Evolutionary conservation across 176 grass and related monocot genomes (phyloP), one percentile per base, ranked within the genome.

Genomic region (Aegilops bicornis): DNA sequence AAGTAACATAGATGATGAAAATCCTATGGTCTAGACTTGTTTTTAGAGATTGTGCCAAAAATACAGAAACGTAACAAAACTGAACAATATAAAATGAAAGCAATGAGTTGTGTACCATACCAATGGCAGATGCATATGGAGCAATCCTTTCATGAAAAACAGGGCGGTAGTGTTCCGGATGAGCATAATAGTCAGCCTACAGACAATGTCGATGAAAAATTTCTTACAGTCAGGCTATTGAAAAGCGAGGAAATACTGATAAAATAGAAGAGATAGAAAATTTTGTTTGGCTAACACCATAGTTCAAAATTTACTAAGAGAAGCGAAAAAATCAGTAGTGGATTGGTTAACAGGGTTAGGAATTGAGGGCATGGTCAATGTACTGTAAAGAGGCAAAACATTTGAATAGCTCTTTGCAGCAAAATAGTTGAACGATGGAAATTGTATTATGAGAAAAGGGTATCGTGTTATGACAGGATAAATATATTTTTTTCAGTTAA

Each of bases 131-230:
- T 83, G 97, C 90, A 89, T 98, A 92, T 83, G 92, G 97, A 90
- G 87, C 97, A 65, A 98, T 86, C 74, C 77, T 98, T 96, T 96
- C 93, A 87, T 96, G 94, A 76, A 98, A 98, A 90, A 96, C 23
- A 69, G 94, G 88, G 59, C 33, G 33, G 20, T 98, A 96, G 64
- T 96, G 89, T 89, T 96, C 92, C 74, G 97, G 94, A 81, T 98
- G 97, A 70, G 97, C 91, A 91, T 96, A 96, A 79, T 98, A 98
- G 52, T 96, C 90, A 69, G 19, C 82, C 97, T 98, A 87, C 19
- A 93, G 22, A 85, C 67, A 43, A 68, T 62, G 36, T 63, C 47
- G 85, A 80, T 78, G 23, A 36, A 62, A 89, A 0, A 71, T 79
- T 79, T 76, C 31, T 79, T 12, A 73, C 22, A 66, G 22, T 79